Evolutionary conservation across 2,329 filamentous ascomycete genomes (phyloP).

Genomic region (Fusarium denticulatum): DNA sequence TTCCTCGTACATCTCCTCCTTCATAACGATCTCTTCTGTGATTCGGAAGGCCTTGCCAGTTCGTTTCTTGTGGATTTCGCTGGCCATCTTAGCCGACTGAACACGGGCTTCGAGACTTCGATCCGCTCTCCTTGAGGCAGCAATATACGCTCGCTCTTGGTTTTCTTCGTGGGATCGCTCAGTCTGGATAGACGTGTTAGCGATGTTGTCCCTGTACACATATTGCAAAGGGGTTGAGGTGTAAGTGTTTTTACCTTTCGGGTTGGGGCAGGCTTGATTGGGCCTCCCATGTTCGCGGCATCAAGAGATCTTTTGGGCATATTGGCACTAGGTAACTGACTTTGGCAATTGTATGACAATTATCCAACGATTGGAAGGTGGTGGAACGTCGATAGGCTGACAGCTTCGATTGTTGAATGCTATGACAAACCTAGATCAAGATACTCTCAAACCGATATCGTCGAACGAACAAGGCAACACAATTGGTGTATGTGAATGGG

Average conservation of each 20-base stretch:
- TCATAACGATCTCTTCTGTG: conserved; percentile 84
- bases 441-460: background rate
- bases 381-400: background rate
- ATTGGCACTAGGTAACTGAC: background rate
- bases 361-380: background rate
- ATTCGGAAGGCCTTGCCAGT: conserved; percentile 86
- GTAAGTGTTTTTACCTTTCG: conserved; percentile 40
- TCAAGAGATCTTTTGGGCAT: conserved; percentile 55
- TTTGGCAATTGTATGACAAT: background rate
- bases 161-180: conserved; percentile 84
- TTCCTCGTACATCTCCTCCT: conserved; percentile 97
- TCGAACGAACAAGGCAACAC: background rate
- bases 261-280: conserved; percentile 44
- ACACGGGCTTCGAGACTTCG: conserved; percentile 87
- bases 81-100: conserved; percentile 86
- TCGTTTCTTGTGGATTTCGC: conserved; percentile 88
- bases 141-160: conserved; percentile 89
- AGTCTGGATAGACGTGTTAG: conserved; percentile 57
- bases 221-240: background rate
- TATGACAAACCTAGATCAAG: background rate
- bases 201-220: background rate
- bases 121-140: conserved; percentile 86
- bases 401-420: background rate
- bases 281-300: conserved; percentile 34
- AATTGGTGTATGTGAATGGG: background rate